Base-by-base conservation (phyloP, 768 basidiomycete species). In the Boletus barrowsii region DNA sequence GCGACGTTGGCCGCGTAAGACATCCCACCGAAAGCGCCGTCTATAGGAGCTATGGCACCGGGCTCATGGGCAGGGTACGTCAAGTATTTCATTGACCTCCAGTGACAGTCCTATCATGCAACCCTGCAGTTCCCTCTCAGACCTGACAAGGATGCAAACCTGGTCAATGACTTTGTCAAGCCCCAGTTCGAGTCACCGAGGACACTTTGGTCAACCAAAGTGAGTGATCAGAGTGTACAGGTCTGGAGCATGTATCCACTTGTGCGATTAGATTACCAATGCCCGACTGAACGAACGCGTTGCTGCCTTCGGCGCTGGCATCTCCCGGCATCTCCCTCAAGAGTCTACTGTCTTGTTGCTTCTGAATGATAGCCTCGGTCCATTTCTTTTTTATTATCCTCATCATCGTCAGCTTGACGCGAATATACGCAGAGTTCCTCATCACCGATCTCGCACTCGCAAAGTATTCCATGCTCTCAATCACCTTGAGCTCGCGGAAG, bases 1-100 rank as follows among this genome's bases (percentile, higher is more conserved):
- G 91, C 62, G 95, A 97, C 68, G 87, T 88, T 26, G 86, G 85
- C 13, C 79, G 86, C 47, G 90, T 94, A 4, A 77, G 94, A 49
- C 86, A 90, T 64, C 79, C 87, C 13, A 78, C 81, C 9, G 89
- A 95, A 73, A 93, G 90, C 62, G 90, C 92, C 0, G 76, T 94
- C 15, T 96, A 95, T 70, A 82, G 95, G 63, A 93, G 90, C 74
- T 97, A 94, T 76, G 83, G 88, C 14, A 92, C 88, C 24, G 90
- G 90, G 14, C 75, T 90, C 54, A 80, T 84, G 83, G 93, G 83
- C 62, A 83, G 87, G 75, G 93, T 86, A 71, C 69, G 82, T 75
- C 32, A 5, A 15, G 17, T 20, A 53, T 60, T 44, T 49, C 10
- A 59, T 49, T 39, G 14, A 18, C 39, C 20, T 53, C 20, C 20